Evolutionary conservation across 306 rosid species (phyloP).

Genomic region (Cucumis cinereus): DNA sequence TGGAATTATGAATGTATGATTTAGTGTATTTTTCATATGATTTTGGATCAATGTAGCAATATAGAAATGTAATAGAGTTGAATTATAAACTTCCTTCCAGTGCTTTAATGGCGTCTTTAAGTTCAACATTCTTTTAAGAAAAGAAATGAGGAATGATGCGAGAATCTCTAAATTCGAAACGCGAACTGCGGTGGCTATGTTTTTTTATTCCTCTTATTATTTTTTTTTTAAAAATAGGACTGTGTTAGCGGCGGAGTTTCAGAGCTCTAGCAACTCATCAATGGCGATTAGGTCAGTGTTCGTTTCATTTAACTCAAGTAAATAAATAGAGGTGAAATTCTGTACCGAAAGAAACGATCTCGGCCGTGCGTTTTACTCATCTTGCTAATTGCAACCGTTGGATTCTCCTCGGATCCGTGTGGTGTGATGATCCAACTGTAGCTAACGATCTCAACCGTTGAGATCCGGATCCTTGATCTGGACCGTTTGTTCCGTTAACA

Average conservation of each 20-base stretch:
- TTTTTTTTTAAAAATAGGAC: conserved; percentile 15
- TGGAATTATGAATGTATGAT: not conserved
- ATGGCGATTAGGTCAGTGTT: conserved; percentile 60
- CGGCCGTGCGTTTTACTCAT: conserved; percentile 16
- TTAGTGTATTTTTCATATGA: not conserved
- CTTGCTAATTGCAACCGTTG: conserved; percentile 10
- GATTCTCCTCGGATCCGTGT: conserved; percentile 10
- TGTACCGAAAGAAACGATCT: conserved; percentile 11
- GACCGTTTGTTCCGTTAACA: conserved; percentile 56
- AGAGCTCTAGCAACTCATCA: conserved; percentile 67
- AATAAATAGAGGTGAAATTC: not conserved
- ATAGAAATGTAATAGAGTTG: not conserved
- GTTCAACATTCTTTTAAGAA: not conserved
- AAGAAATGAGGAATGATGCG: not conserved
- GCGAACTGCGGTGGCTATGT: not conserved
- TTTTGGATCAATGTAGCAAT: not conserved
- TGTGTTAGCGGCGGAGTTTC: conserved; percentile 29
- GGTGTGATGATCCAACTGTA: not conserved
- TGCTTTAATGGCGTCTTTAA: not conserved
- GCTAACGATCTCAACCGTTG: conserved; percentile 35
- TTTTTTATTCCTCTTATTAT: not conserved
- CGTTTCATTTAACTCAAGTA: not conserved
- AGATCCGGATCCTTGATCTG: conserved; percentile 46
- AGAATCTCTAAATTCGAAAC: not conserved
- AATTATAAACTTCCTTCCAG: not conserved